Evolutionary conservation across 805 yeast genomes (phyloP), one percentile per base, ranked within the genome.

Genomic region (Starmerella gropengiesseri): DNA sequence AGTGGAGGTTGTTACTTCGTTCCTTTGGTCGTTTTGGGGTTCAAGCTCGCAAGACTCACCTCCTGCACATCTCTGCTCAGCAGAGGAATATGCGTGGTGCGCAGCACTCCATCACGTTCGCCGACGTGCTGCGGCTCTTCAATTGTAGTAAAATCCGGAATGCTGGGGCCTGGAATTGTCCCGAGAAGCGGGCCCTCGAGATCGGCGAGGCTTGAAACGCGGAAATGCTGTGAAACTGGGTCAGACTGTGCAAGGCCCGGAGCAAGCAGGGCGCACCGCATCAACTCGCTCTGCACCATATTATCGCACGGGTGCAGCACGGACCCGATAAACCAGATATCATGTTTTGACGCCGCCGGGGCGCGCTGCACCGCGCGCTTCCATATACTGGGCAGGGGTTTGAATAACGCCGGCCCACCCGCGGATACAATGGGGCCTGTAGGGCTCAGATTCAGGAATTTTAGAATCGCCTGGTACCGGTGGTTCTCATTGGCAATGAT

Each of bases 401-500:
- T 57, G 47, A 54, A 54, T 31, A 44, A 11, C 5, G 40, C 23
- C 1, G 42, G 43, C 14, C 42, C 29, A 21, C 41, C 9, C 44
- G 54, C 45, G 22, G 37, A 9, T 30, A 41, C 8, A 23, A 39
- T 11, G 1, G 46, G 50, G 14, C 47, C 45, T 1, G 32, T 17
- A 19, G 56, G 56, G 29, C 16, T 14, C 9, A 48, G 37, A 2
- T 45, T 30, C 19, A 47, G 43, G 2, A 5, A 21, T 17, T 47
- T 40, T 20, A 57, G 45, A 7, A 50, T 38, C 13, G 48, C 40
- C 8, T 38, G 51, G 29, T 52, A 51, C 26, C 48, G 33, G 18
- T 53, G 56, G 8, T 54, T 51, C 5, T 44, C 47, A 46, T 58
- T 58, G 12, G 60, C 55, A 11, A 58, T 41, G 13, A 58, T 41